Evolutionary conservation across 139 green algal genomes (phyloP), one percentile per base, ranked within the genome.

Genomic region (Chlorella vulgaris): DNA sequence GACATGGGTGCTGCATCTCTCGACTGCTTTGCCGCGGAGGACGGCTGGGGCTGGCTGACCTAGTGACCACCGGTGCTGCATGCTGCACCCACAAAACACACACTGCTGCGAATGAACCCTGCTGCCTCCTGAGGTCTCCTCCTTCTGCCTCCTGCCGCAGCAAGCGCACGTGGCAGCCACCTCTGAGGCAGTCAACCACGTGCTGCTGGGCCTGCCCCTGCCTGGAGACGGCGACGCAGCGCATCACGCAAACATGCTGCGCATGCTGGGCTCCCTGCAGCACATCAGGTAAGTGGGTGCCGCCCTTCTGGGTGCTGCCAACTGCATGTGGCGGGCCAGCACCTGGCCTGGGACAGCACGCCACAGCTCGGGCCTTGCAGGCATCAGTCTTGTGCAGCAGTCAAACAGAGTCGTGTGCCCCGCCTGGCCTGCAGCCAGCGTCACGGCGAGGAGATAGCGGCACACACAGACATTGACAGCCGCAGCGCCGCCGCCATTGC

Each of bases 251-350:
- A 74, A 76, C 50, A 76, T 83, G 31, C 71, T 87, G 33, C 39
- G 78, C 31, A 79, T 86, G 76, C 71, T 83, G 69, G 82, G 82
- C 29, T 83, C 75, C 5, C 42, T 83, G 19, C 67, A 69, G 47
- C 28, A 50, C 60, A 84, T 38, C 76, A 87, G 31, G 82, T 86
- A 33, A 8, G 31, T 7, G 31, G 18, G 35, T 58, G 47, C 47
- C 15, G 47, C 47, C 15, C n/a, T n/a, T n/a, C n/a, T n/a, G n/a
- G n/a, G n/a, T n/a, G n/a, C n/a, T n/a, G n/a, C n/a, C n/a, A n/a
- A n/a, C n/a, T n/a, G n/a, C n/a, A n/a, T n/a, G n/a, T n/a, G n/a
- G n/a, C n/a, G n/a, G n/a, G 47, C 47, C 47, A 58, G 10, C 47
- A 58, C 47, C n/a, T n/a, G n/a, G n/a, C n/a, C n/a, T n/a, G n/a